Evolutionary conservation across 306 rosid genomes (phyloP), one percentile per base, ranked within the genome.

Genomic region (Quercus ilex): DNA sequence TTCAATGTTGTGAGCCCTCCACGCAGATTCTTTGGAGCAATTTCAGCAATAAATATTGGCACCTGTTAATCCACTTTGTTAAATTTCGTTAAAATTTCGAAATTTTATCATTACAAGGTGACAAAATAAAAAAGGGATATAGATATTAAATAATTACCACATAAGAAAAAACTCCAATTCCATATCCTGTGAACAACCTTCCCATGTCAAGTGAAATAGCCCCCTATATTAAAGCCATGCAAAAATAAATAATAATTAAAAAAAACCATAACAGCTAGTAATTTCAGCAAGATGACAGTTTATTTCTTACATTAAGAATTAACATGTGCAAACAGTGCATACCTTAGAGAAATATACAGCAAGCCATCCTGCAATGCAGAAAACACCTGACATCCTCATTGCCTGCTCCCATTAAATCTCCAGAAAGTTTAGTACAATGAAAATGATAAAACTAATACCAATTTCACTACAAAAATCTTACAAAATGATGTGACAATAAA

Each of bases 321-420:
- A 18, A 65, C 33, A 31, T 30, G 6, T 68, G 73, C 18, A 63
- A 51, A 73, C 19, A 23, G 76, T 49, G 62, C 9, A 71, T 84
- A 89, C 98, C 93, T 81, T 78, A 1, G 95, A 86, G 84, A 93
- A 85, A 72, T 79, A 90, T 56, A 93, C 85, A 75, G 90, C 87
- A 67, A 91, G 64, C 98, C 98, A 93, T 55, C 98, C 97, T 21
- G 74, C 58, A 74, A 93, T 90, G 87, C 98, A 93, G 73, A 91
- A 86, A 71, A 85, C 84, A 69, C 95, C 75, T 78, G 97, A 91
- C 57, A 90, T 74, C 79, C 93, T 82, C 97, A 91, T 85, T 55
- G 93, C 98, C 97, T 93, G 79, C 25, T 78, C 67, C 46, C 82
- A 85, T 76, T 3, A 73, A 79, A 79, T 43, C 17, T 31, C 59